Conservation (phyloP, 345 rosid genomes). For the Boechera retrofracta region DNA sequence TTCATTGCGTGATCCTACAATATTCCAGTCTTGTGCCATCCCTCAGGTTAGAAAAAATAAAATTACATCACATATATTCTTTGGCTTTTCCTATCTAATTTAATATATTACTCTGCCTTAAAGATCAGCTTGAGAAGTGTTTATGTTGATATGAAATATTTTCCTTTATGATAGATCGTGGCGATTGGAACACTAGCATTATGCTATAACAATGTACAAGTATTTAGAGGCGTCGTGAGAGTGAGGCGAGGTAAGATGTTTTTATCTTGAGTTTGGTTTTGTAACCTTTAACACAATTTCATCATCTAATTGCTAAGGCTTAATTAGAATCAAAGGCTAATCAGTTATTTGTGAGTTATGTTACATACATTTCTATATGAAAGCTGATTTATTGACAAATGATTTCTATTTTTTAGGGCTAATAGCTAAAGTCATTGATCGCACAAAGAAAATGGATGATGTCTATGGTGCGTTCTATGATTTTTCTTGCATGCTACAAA, state of each 20-base stretch:
- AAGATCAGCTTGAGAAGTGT: background rate
- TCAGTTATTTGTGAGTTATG: background rate
- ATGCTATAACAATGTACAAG: conserved; percentile 83
- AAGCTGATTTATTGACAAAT: background rate
- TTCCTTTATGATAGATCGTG: conserved; percentile 61
- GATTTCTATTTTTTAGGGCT: conserved; percentile 55
- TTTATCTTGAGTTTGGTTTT: background rate
- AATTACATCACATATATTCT: background rate
- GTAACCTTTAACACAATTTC: background rate
- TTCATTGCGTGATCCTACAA: conserved; percentile 60
- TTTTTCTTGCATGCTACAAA: conserved; percentile 63
- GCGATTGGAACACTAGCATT: conserved; percentile 88
- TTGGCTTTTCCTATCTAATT: background rate
- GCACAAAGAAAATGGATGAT: conserved; percentile 76
- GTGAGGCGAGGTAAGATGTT: conserved; percentile 81
- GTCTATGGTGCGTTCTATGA: conserved; percentile 82
- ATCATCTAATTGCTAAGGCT: background rate
- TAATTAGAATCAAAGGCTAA: background rate
- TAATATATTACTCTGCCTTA: background rate
- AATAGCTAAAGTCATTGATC: conserved; percentile 75
- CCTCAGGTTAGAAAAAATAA: conserved; percentile 59
- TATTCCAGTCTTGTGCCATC: conserved; percentile 80
- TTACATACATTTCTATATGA: background rate
- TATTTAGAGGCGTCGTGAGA: conserved; percentile 85
- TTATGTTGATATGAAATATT: background rate